Conservation (phyloP, 495 filamentous ascomycete species). For the Trichoderma parareesei region DNA sequence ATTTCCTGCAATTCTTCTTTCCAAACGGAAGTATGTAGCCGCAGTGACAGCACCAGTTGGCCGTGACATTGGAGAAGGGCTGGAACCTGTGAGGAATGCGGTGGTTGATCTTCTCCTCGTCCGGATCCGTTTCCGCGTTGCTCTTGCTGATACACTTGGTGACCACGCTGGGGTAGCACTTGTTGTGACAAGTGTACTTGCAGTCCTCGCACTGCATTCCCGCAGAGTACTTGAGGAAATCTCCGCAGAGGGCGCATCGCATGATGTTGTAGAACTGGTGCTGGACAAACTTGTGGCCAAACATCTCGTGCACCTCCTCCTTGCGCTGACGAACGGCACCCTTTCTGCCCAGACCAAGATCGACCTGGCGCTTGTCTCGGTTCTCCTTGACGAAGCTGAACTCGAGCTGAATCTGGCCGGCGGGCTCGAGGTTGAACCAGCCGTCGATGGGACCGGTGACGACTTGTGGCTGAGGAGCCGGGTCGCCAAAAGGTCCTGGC, state of each 20-base stretch:
- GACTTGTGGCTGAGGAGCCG: slow-evolving; percentile 27
- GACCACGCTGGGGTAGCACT: slow-evolving; percentile 94
- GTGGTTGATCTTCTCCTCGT: slow-evolving; percentile 99
- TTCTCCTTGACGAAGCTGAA: slow-evolving; percentile 71
- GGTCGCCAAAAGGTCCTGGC: slow-evolving; percentile 16
- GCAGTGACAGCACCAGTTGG: slow-evolving; percentile 99
- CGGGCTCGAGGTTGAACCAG: slow-evolving; percentile 95
- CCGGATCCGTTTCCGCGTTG: slow-evolving; percentile 93
- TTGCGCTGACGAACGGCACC: slow-evolving; percentile 95
- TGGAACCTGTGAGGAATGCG: slow-evolving; percentile 97
- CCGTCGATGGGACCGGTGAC: slow-evolving; percentile 73
- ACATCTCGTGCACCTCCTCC: slow-evolving; percentile 95
- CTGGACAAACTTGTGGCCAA: slow-evolving; percentile 95
- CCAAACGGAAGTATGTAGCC: slow-evolving; percentile 96
- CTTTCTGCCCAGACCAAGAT: slow-evolving; percentile 85
- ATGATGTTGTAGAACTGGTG: slow-evolving; percentile 99
- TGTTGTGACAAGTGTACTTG: slow-evolving; percentile 98
- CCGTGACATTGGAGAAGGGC: slow-evolving; percentile 87
- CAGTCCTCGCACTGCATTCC: slow-evolving; percentile 99
- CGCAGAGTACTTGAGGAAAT: slow-evolving; percentile 95
- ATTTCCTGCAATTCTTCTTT: slow-evolving; percentile 87
- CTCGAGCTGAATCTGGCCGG: slow-evolving; percentile 67
- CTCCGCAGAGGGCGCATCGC: slow-evolving; percentile 96
- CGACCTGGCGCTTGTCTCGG: slow-evolving; percentile 55
- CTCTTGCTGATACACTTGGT: slow-evolving; percentile 99